Conservation (phyloP, 2,329 filamentous ascomycete species). For the Gnomoniopsis sp. region DNA sequence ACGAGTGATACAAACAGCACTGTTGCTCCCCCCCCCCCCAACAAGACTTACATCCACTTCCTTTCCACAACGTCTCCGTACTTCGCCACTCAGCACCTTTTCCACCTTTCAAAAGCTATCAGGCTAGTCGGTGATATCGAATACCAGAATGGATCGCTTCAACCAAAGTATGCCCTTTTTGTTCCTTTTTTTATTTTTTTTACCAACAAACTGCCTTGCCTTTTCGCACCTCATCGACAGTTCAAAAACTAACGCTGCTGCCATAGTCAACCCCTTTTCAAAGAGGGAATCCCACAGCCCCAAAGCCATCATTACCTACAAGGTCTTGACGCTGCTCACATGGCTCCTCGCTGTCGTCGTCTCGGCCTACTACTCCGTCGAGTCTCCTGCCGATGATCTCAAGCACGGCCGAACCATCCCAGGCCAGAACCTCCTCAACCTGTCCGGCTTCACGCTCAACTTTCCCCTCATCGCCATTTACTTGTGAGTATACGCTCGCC, state of each 20-base stretch:
- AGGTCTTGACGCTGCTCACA: conserved; percentile 67
- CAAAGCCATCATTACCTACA: conserved; percentile 66
- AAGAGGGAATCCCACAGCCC: conserved; percentile 63
- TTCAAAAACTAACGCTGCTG: not conserved
- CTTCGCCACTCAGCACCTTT: not conserved
- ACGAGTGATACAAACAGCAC: not conserved
- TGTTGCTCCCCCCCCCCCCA: not conserved
- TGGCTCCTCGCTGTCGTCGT: conserved; percentile 73
- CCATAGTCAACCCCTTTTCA: conserved; percentile 70
- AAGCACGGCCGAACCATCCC: conserved; percentile 64
- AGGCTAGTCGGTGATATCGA: not conserved
- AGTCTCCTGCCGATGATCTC: conserved; percentile 60
- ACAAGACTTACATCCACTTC: not conserved
- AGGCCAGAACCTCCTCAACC: conserved; percentile 65
- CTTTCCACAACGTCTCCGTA: conserved; percentile 3
- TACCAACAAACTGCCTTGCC: not conserved
- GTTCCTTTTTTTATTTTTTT: not conserved
- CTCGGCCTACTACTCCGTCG: conserved; percentile 70
- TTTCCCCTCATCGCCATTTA: conserved; percentile 64
- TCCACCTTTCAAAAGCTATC: not conserved
- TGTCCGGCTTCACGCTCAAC: conserved; percentile 75
- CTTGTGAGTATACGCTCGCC: conserved; percentile 52
- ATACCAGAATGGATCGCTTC: conserved; percentile 15
- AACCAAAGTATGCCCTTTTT: conserved; percentile 12
- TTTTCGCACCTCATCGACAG: not conserved